phyloP scores from a whole-genome alignment of 1,284 basidiomycete species.

The Boletus semigastroideus region DNA sequence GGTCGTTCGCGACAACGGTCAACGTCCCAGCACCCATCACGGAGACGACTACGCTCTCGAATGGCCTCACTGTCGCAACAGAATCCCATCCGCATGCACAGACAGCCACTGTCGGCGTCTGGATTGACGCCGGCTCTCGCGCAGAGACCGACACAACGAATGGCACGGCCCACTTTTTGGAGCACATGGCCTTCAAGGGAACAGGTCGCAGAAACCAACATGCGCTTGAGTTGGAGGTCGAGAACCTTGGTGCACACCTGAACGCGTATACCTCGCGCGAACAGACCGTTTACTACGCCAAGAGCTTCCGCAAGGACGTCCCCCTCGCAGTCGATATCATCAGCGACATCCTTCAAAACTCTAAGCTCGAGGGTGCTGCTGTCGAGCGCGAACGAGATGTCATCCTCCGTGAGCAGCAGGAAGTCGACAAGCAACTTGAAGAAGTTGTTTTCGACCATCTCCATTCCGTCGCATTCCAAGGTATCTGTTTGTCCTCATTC shows the following conservation, averaged over 20 bases:
- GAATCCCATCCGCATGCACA: constrained; percentile 93
- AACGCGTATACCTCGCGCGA: constrained; percentile 99
- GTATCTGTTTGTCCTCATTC: constrained; percentile 48
- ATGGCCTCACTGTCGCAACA: constrained; percentile 91
- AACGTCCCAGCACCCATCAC: constrained; percentile 73
- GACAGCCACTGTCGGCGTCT: constrained; percentile 97
- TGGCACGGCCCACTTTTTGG: constrained; percentile 98
- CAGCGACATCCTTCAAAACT: constrained; percentile 97
- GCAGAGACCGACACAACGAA: constrained; percentile 94
- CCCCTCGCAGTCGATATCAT: constrained; percentile 93
- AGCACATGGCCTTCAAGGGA: constrained; percentile 97
- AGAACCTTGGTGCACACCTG: constrained; percentile 96
- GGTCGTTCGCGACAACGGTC: constrained; percentile 71
- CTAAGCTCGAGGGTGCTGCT: constrained; percentile 86
- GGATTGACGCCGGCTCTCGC: constrained; percentile 98
- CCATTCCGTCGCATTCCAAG: constrained; percentile 95
- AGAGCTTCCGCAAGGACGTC: constrained; percentile 97
- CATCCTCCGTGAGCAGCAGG: constrained; percentile 96
- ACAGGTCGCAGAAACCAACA: constrained; percentile 90
- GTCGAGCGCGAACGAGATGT: constrained; percentile 98
- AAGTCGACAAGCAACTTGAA: constrained; percentile 98
- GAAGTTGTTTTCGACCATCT: constrained; percentile 99
- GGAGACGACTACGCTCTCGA: constrained; percentile 85
- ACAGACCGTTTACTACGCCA: constrained; percentile 99
- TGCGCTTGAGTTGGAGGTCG: constrained; percentile 94